Evolutionary conservation across 495 filamentous ascomycete genomes (phyloP).

Genomic region (Neurospora africana): DNA sequence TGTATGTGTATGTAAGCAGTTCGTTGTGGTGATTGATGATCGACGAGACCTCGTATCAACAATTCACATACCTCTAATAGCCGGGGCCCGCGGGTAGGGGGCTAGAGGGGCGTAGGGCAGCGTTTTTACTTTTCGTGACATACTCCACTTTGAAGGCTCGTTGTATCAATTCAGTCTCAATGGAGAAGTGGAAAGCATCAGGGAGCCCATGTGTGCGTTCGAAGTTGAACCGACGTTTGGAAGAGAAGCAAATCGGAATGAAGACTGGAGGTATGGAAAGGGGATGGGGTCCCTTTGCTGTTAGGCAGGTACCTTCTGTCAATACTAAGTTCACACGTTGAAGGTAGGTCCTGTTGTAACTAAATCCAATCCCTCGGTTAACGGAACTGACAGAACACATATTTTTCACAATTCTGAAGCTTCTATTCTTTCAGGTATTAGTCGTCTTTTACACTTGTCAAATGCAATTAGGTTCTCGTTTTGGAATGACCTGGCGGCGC

Average conservation of each 20-base stretch:
- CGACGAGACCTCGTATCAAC: neutral
- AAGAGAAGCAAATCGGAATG: neutral
- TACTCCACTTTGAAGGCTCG: neutral
- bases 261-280: neutral
- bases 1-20: no score
- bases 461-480: neutral
- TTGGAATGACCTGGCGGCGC: neutral
- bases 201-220: neutral
- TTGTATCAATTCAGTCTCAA: neutral
- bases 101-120: neutral
- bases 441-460: no score
- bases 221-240: neutral
- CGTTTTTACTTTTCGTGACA: neutral
- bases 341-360: neutral
- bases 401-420: no score
- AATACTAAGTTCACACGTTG: fast-evolving
- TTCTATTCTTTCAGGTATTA: no score
- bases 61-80: no score
- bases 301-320: neutral
- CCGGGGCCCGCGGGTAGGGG: neutral
- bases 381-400: neutral
- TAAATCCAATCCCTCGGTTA: neutral
- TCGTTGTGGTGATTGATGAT: neutral
- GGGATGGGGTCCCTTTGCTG: neutral
- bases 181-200: neutral